phyloP scores from a whole-genome alignment of 2,329 filamentous ascomycete genomes.

The Tolypocladium amazonense region DNA sequence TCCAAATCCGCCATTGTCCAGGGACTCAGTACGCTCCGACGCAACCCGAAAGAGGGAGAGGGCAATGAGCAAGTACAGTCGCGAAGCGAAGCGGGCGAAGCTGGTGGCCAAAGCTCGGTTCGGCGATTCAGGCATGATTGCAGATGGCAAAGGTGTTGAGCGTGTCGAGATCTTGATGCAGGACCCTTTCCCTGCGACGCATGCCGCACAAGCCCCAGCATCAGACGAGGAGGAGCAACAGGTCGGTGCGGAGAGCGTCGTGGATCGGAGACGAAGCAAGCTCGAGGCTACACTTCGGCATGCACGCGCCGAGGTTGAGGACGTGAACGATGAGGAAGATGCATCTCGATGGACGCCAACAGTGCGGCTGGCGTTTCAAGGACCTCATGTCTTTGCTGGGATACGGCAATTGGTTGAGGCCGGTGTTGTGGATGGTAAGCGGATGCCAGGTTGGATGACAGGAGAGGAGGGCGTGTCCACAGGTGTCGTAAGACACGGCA shows the following conservation, averaged over 20 bases:
- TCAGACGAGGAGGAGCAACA: conserved; percentile 13
- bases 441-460: conserved; percentile 85
- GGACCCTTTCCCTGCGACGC: conserved; percentile 38
- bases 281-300: conserved; percentile 23
- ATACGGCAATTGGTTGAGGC: conserved; percentile 67
- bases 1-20: conserved; percentile 35
- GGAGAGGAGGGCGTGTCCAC: conserved; percentile 74
- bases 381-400: conserved; percentile 71
- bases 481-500: conserved; percentile 56
- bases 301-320: conserved; percentile 11
- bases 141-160: conserved; percentile 52
- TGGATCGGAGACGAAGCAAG: conserved; percentile 18
- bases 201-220: conserved; percentile 5
- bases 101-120: conserved; percentile 59
- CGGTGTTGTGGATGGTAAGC: conserved; percentile 63
- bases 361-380: conserved; percentile 58
- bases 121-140: conserved; percentile 44
- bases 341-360: conserved; percentile 20
- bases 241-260: conserved; percentile 6
- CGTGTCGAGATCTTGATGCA: conserved; percentile 48
- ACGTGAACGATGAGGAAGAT: conserved; percentile 14
- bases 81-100: conserved; percentile 45
- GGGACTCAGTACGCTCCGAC: conserved; percentile 16
- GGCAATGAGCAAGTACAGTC: conserved; percentile 16
- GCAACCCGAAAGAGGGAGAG: conserved; percentile 16